Conservation (phyloP, 2,329 filamentous ascomycete species). For the Cercospora zeina region DNA sequence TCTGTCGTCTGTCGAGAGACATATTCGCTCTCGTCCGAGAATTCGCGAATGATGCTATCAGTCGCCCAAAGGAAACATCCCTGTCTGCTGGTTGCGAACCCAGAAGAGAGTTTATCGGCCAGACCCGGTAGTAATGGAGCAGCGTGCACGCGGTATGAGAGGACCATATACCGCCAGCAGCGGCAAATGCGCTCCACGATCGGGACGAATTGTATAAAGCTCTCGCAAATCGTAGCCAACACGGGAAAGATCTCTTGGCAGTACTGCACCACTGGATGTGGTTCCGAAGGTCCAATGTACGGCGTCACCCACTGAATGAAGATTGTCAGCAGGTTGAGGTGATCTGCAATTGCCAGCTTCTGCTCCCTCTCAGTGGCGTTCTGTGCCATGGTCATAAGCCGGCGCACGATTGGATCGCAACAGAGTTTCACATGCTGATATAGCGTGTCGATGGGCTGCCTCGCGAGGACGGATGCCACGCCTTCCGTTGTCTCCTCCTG, state of each 20-base stretch:
- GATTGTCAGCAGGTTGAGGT: slow-evolving; percentile 86
- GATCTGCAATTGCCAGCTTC: slow-evolving; percentile 88
- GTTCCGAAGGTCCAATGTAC: slow-evolving; percentile 67
- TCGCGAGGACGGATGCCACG: slow-evolving; percentile 86
- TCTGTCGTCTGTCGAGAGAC: slow-evolving; percentile 79
- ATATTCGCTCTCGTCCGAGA: slow-evolving; percentile 83
- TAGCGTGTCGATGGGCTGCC: slow-evolving; percentile 75
- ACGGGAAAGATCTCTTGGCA: slow-evolving; percentile 92
- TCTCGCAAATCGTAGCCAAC: slow-evolving; percentile 80
- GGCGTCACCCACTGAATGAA: slow-evolving; percentile 81
- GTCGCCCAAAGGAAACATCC: slow-evolving; percentile 99
- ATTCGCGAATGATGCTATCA: slow-evolving; percentile 90
- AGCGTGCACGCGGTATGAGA: slow-evolving; percentile 89
- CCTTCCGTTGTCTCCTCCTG: slow-evolving; percentile 97
- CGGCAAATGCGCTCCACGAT: slow-evolving; percentile 92
- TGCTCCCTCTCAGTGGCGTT: slow-evolving; percentile 77
- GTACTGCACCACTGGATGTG: slow-evolving; percentile 92
- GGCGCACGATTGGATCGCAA: slow-evolving; percentile 83
- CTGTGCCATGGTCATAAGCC: slow-evolving; percentile 84
- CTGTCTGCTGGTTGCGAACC: slow-evolving; percentile 82
- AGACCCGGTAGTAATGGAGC: slow-evolving; percentile 79
- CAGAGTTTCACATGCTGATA: slow-evolving; percentile 88
- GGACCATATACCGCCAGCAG: slow-evolving; percentile 95
- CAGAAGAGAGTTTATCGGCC: slow-evolving; percentile 82
- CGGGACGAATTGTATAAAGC: slow-evolving; percentile 79